Percentiles rank a stretch among this genome's conserved stretches.
Conservation (phyloP, 495 filamentous ascomycete species). For the Aspergillus coremiiformis region DNA sequence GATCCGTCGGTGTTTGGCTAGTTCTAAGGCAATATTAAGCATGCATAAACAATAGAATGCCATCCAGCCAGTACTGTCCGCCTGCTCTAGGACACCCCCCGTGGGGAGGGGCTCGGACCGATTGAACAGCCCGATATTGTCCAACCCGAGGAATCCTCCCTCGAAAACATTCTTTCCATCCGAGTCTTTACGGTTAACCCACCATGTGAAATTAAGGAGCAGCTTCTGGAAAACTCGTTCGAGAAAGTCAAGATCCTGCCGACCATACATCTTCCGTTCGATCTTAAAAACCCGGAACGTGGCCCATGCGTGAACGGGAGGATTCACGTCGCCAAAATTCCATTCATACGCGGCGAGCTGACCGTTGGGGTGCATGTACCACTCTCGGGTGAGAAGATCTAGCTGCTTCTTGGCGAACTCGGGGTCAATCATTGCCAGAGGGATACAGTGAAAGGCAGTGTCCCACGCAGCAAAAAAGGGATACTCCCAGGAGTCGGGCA, state of each 20-base stretch:
- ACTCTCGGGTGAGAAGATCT: slow-evolving; percentile 89
- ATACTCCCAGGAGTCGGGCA: slow-evolving; percentile 98
- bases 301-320: slow-evolving; percentile 93
- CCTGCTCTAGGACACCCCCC: slow-evolving; percentile 87
- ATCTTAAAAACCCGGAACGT: slow-evolving; percentile 96
- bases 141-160: slow-evolving; percentile 90
- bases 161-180: slow-evolving; percentile 96
- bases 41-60: slow-evolving; percentile 91
- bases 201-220: slow-evolving; percentile 96
- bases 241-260: slow-evolving; percentile 89
- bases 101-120: slow-evolving; percentile 95
- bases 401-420: slow-evolving; percentile 97
- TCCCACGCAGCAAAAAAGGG: slow-evolving; percentile 99
- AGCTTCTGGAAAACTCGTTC: slow-evolving; percentile 96
- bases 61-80: slow-evolving; percentile 98
- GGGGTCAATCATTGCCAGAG: slow-evolving; percentile 91
- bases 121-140: slow-evolving; percentile 97
- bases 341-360: slow-evolving; percentile 90
- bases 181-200: slow-evolving; percentile 91
- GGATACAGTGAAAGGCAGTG: slow-evolving; percentile 92
- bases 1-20: slow-evolving; percentile 90
- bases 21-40: slow-evolving; percentile 91
- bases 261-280: slow-evolving; percentile 92
- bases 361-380: slow-evolving; percentile 99
- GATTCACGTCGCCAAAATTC: slow-evolving; percentile 97